Evolutionary conservation across 2,329 filamentous ascomycete species (phyloP), one percentile per base, ranked within the genome.

Genomic region (Colletotrichum salicis): DNA sequence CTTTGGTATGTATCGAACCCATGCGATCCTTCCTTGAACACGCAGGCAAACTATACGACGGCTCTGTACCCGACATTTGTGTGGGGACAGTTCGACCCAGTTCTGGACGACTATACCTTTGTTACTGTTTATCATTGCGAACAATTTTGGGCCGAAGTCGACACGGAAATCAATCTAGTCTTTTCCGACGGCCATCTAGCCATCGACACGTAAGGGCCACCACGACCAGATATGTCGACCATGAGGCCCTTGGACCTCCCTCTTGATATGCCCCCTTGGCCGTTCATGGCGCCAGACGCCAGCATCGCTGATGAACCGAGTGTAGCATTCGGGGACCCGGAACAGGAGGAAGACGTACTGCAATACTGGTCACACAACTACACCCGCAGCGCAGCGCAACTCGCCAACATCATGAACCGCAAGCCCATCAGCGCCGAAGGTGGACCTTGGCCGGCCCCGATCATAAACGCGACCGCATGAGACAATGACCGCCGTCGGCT

Each of bases 171-270:
- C 4, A 61, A 60, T 27, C 8, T 70, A 33, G 31, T 61, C 24
- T 55, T 33, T 4, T 29, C 59, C 5, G 51, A 70, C 7, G 67
- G 57, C 13, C 29, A n/a, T 1, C 51, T 70, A n/a, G 29, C 61
- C 48, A 57, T 70, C 1, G 57, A 70, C 29, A 10, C 56, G 19
- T 51, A 70, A n/a, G 67, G 62, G 2, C 67, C 67, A 8, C 67
- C 67, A 6, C 55, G 24, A 6, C 57, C 63, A 3, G 37, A 67
- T 11, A n/a, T 27, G 27, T 48, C 63, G 4, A 45, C 48, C 37
- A 7, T 4, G 15, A 11, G 68, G 5, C 3, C 48, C 31, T 67
- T 57, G 22, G 29, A 41, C 27, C 51, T 48, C 11, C 48, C 35
- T 7, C 45, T 70, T 51, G 27, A 70, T n/a, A 19, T 60, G 10